Evolutionary conservation across 441 rosid species (phyloP).

Genomic region (Pelargonium myrrhifolium): DNA sequence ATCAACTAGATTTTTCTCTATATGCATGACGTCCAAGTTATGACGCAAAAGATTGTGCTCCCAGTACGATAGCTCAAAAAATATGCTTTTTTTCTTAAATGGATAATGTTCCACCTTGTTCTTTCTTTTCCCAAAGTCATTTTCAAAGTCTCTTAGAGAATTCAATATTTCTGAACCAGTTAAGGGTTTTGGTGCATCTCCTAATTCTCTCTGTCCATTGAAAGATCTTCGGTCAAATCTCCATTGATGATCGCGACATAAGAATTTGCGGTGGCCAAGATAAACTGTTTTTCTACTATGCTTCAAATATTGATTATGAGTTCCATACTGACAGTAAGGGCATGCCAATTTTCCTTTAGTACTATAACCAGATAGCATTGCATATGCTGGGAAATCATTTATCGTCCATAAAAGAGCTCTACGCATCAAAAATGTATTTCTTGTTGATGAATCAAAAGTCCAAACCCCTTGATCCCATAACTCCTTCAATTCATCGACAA

Average conservation of each 20-base stretch:
- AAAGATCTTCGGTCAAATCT: background rate
- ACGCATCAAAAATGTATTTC: background rate
- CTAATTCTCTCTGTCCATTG: background rate
- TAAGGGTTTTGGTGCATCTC: background rate
- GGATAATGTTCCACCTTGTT: background rate
- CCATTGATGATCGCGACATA: background rate
- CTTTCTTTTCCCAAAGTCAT: background rate
- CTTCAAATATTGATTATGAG: background rate
- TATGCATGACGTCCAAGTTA: conserved; percentile 17
- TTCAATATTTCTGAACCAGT: background rate
- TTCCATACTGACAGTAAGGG: background rate
- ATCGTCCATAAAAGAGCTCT: conserved; percentile 6
- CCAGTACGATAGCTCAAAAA: conserved; percentile 11
- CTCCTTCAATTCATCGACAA: conserved; percentile 8
- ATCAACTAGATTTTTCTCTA: conserved; percentile 15
- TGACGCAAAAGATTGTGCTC: background rate
- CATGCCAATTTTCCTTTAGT: conserved; percentile 7
- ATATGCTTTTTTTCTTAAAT: conserved; percentile 2
- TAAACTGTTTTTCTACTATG: conserved; percentile 8
- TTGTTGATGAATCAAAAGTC: background rate
- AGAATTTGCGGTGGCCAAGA: conserved; percentile 10
- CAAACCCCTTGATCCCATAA: background rate
- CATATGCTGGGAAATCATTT: conserved; percentile 14
- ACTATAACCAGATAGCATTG: conserved; percentile 9
- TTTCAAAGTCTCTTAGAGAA: background rate